Percentiles rank a stretch among this genome's conserved stretches.
phyloP scores from a whole-genome alignment of 2,329 filamentous ascomycete genomes.

The Aspergillus luchuensis region DNA sequence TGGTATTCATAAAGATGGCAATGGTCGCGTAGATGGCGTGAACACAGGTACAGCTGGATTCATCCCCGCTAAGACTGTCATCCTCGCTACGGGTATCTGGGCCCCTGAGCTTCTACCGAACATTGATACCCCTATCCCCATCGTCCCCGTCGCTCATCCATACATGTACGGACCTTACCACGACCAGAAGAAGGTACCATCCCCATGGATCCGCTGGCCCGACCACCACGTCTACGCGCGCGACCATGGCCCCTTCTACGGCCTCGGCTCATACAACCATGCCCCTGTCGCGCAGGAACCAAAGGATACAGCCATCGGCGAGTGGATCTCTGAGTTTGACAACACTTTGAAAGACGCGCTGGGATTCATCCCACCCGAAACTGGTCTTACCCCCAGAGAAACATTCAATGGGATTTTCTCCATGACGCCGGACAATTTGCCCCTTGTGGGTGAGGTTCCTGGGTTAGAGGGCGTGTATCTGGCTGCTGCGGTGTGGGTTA shows the following conservation, averaged over 20 bases:
- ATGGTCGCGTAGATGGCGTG: slow-evolving; percentile 22
- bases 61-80: slow-evolving; percentile 19
- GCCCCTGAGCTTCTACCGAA: slow-evolving; percentile 22
- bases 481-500: slow-evolving; percentile 40
- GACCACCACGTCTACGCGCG: slow-evolving; percentile 40
- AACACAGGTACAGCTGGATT: slow-evolving; percentile 18
- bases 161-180: slow-evolving; percentile 34
- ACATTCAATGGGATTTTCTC: slow-evolving; percentile 39
- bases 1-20: slow-evolving; percentile 15
- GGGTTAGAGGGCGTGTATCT: slow-evolving; percentile 30
- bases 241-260: slow-evolving; percentile 36
- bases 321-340: slow-evolving; percentile 29
- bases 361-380: slow-evolving; percentile 23
- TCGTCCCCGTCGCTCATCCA: slow-evolving; percentile 40
- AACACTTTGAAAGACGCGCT: slow-evolving; percentile 21
- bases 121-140: slow-evolving; percentile 30
- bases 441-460: slow-evolving; percentile 33
- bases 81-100: slow-evolving; percentile 38
- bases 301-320: slow-evolving; percentile 20
- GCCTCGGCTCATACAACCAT: slow-evolving; percentile 39
- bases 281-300: slow-evolving; percentile 25
- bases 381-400: slow-evolving; percentile 14
- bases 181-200: slow-evolving; percentile 20
- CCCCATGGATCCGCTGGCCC: slow-evolving; percentile 40
- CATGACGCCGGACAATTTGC: slow-evolving; percentile 40